A percentile compares a stretch with the other conserved stretches of the same genome.
phyloP scores from a whole-genome alignment of 352 stramenopile genomes.

The Pythium folliculosum region DNA sequence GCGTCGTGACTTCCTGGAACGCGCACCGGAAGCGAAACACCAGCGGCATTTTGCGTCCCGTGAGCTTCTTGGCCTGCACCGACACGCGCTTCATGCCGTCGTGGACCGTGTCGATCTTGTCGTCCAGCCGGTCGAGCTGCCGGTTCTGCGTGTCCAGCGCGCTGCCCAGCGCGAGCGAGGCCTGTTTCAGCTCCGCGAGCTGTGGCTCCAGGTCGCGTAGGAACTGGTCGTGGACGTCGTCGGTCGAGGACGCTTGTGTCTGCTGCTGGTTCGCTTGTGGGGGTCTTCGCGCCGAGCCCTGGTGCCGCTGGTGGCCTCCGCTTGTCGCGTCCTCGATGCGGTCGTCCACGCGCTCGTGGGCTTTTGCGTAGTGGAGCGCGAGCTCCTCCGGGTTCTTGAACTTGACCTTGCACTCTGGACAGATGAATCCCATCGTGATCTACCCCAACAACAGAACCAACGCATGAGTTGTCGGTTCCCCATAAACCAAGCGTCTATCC shows the following conservation, averaged over 20 bases:
- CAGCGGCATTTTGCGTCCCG: constrained; percentile 38
- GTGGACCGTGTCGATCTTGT: constrained; percentile 63
- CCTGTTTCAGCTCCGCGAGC: constrained; percentile 66
- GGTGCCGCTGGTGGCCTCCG: not conserved
- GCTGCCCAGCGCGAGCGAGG: constrained; percentile 57
- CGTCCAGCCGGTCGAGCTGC: constrained; percentile 60
- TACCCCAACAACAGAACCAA: too few species aligned
- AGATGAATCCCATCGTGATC: constrained; percentile 87
- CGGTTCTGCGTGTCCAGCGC: constrained; percentile 64
- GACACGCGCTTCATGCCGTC: constrained; percentile 73
- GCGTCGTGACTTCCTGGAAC: constrained; percentile 58
- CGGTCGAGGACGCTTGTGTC: not conserved
- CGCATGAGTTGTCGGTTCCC: not conserved
- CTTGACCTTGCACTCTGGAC: constrained; percentile 74
- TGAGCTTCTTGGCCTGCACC: constrained; percentile 61
- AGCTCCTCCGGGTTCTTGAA: constrained; percentile 62
- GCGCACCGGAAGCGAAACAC: constrained; percentile 70
- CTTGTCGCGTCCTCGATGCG: not conserved
- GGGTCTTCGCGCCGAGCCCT: not conserved
- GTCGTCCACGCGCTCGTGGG: constrained; percentile 34
- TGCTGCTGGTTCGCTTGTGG: not conserved
- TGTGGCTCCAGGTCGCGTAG: constrained; percentile 55
- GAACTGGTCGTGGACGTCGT: constrained; percentile 48
- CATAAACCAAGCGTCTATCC: not conserved
- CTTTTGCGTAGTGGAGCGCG: constrained; percentile 52